A percentile compares a stretch with the other conserved stretches of the same genome.
These are phyloP conservation scores for Beauveria australis DNA, from an alignment of 2,329 filamentous ascomycete genomes.

Conservation along the genomic window DNA sequence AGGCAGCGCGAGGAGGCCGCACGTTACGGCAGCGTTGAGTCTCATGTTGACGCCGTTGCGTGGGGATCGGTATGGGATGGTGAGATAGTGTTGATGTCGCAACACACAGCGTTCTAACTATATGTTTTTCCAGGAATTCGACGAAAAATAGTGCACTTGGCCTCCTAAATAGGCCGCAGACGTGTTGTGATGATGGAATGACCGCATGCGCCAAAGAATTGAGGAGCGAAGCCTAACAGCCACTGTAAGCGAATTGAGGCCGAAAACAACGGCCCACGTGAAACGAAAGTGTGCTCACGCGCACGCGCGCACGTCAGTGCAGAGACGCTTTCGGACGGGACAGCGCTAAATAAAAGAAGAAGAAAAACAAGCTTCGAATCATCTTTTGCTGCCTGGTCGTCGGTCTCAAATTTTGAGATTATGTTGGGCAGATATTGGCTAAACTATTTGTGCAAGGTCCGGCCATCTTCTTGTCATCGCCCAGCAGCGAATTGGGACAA, in stretches of 20 bases:
- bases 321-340: background rate
- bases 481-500: too few relatives aligned
- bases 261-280: conserved; percentile 16
- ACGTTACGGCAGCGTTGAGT: conserved; percentile 1
- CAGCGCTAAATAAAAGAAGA: background rate
- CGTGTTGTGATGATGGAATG: background rate
- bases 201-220: conserved; percentile 12
- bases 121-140: background rate
- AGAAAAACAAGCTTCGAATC: background rate
- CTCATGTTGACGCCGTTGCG: background rate
- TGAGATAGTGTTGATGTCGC: background rate
- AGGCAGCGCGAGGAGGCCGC: conserved; percentile 7
- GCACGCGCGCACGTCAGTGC: background rate
- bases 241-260: conserved; percentile 15
- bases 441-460: too few relatives aligned
- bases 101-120: background rate
- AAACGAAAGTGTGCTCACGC: conserved; percentile 11
- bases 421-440: too few relatives aligned
- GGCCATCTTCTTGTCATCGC: too few relatives aligned
- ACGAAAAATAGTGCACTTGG: background rate
- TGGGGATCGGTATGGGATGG: background rate
- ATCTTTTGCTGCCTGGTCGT: too few relatives aligned
- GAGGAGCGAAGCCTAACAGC: conserved; percentile 7
- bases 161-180: background rate
- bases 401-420: too few relatives aligned